These are phyloP conservation scores for Boletus sensibilis DNA, from an alignment of 768 basidiomycete genomes.

Conservation along the genomic window DNA sequence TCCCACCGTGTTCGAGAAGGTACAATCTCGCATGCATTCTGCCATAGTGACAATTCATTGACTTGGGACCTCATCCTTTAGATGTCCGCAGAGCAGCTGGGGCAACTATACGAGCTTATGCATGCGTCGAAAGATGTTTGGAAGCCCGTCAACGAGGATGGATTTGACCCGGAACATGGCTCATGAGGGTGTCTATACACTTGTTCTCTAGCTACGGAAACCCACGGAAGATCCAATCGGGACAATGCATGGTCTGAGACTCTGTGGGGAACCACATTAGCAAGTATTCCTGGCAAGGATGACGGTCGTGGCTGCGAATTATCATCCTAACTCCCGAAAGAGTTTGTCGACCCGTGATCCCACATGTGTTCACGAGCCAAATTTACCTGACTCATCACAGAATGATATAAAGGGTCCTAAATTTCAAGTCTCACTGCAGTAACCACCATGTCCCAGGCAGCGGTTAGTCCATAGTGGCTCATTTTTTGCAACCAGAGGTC, in stretches of 20 bases:
- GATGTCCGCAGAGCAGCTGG: slow-evolving; percentile 90
- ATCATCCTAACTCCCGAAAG: neutral
- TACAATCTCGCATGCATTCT: slow-evolving; percentile 24
- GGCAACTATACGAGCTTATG: slow-evolving; percentile 94
- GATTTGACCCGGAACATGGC: slow-evolving; percentile 2
- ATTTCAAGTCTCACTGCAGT: neutral
- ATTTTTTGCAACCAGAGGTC: neutral
- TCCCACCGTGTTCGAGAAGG: slow-evolving; percentile 73
- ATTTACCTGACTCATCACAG: neutral
- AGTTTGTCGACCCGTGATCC: neutral
- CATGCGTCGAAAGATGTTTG: slow-evolving; percentile 85
- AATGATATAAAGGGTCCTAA: slow-evolving; percentile 15
- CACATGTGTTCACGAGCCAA: slow-evolving; percentile 11
- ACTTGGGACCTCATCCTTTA: slow-evolving; percentile 28
- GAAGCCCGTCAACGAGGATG: slow-evolving; percentile 49
- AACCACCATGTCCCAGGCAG: slow-evolving; percentile 37
- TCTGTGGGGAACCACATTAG: neutral
- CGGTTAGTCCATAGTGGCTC: slow-evolving; percentile 29
- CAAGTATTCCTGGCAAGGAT: slow-evolving; percentile 1
- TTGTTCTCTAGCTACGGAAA: slow-evolving; percentile 7
- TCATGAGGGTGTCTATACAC: slow-evolving; percentile 11
- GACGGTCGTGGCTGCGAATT: slow-evolving; percentile 1
- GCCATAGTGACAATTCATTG: neutral
- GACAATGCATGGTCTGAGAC: slow-evolving; percentile 7
- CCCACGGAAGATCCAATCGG: neutral